These are phyloP conservation scores for Debaryomyces sp. DNA, from an alignment of 1,139 yeast genomes.

Conservation along the genomic window DNA sequence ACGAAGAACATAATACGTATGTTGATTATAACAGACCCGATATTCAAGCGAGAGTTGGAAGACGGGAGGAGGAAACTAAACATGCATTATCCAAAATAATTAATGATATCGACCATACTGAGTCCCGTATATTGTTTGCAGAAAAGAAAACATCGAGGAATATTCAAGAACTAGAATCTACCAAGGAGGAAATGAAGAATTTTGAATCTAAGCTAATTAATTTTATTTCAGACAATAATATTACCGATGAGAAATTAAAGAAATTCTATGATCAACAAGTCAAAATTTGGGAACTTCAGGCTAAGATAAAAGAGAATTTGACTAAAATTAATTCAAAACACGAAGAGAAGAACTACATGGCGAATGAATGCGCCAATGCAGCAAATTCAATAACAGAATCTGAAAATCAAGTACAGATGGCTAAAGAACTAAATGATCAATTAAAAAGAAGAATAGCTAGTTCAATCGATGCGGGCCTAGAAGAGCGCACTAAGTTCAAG, in stretches of 20 bases:
- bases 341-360: constrained; percentile 67
- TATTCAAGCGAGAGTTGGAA: constrained; percentile 28
- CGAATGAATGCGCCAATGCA: constrained; percentile 65
- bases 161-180: constrained; percentile 32
- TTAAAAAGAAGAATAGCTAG: constrained; percentile 33
- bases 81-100: constrained; percentile 29
- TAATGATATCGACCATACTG: constrained; percentile 42
- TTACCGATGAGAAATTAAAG: constrained; percentile 20
- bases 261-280: constrained; percentile 31
- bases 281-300: constrained; percentile 42
- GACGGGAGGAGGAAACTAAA: constrained; percentile 36
- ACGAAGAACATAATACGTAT: constrained; percentile 31
- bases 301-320: constrained; percentile 39
- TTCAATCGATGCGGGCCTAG: constrained; percentile 24
- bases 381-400: constrained; percentile 57
- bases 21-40: constrained; percentile 25
- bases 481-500: constrained; percentile 25
- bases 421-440: constrained; percentile 29
- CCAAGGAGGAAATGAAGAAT: constrained; percentile 21
- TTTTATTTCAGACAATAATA: constrained; percentile 18
- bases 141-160: constrained; percentile 41
- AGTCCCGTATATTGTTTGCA: constrained; percentile 44
- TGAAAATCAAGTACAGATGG: constrained; percentile 36
- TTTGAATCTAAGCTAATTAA: constrained; percentile 24
- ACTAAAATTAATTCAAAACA: constrained; percentile 37